These are phyloP conservation scores for Eragrostis curvula DNA, from an alignment of 176 grass and related monocot species.

Conservation along the genomic window DNA sequence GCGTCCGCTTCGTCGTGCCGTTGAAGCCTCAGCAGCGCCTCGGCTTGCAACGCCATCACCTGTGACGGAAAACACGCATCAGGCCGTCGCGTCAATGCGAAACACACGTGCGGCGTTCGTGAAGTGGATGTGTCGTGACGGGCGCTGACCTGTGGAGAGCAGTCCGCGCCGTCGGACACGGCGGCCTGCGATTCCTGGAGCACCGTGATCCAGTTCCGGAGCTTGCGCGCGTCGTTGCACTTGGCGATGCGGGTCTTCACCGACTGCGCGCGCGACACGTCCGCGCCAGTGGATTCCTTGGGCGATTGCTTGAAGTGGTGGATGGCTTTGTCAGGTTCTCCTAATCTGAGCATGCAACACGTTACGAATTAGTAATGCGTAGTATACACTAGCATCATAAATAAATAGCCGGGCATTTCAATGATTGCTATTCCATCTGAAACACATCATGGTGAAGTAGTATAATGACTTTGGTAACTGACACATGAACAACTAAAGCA, in stretches of 20 bases:
- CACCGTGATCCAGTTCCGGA: slow-evolving; percentile 80
- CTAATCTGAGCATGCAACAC: slow-evolving; percentile 55
- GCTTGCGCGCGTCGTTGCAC: slow-evolving; percentile 68
- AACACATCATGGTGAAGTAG: background rate
- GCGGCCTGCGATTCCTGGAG: slow-evolving; percentile 78
- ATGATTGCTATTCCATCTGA: background rate
- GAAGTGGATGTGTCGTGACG: background rate
- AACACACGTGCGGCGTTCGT: background rate
- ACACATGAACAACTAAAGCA: background rate
- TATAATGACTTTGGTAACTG: background rate
- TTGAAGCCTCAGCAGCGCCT: slow-evolving; percentile 76
- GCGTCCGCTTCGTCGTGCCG: slow-evolving; percentile 83
- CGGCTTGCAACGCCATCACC: slow-evolving; percentile 81
- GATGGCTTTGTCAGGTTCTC: slow-evolving; percentile 83
- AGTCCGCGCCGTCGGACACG: slow-evolving; percentile 73
- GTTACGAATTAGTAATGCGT: no score
- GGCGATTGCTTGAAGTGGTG: slow-evolving; percentile 69
- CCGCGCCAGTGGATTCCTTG: slow-evolving; percentile 54
- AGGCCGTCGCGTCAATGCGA: background rate
- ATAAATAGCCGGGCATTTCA: background rate
- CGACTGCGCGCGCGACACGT: slow-evolving; percentile 60
- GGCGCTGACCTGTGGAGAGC: slow-evolving; percentile 70
- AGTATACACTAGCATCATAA: background rate
- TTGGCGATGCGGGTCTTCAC: slow-evolving; percentile 68
- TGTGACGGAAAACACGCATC: slow-evolving; percentile 1